Evolutionary conservation across 73 alveolate species (phyloP), one percentile per base, ranked within the genome.

Genomic region (Durusdinium trenchii): DNA sequence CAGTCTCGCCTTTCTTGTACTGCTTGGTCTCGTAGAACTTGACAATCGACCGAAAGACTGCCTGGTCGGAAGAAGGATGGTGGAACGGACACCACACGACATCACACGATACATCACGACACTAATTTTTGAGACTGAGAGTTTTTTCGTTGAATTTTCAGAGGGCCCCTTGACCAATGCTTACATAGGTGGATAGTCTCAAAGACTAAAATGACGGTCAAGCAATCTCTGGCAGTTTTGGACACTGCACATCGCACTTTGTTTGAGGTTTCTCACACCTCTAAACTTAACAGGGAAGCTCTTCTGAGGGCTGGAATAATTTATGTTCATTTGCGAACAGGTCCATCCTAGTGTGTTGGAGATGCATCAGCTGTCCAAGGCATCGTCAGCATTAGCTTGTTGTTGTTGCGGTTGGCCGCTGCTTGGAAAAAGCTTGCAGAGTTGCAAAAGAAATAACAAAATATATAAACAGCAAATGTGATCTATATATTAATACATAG

Each of bases 11-110:
- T 84, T 99, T 91, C 99, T 99, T 99, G 98, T 99, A 99, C 99
- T 87, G 96, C 98, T 99, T 99, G 83, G 98, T 62, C 96, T 99
- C 99, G 61, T 94, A 94, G 45, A 78, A 94, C 83, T 94, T 94
- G 50, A 94, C 99, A 64, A 94, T 94, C 69, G 99, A 94, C 20
- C 99, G 99, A 57, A 94, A 94, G 67, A 57, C 93, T 2, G 99
- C 99, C 93, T 94, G 92, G 60, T 23, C 60, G 62, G 62, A 38
- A 42, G 9, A 3, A 35, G 35, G 54, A 36, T 10, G 36, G 42
- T 76, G 5, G 43, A 64, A 64, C 10, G 40, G 16, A 10, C 10
- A 23, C 14, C 16, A 9, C 35, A 64, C 14, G 7, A 9, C 9
- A 9, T 12, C 64, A 54, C 28, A 54, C 64, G 28, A 54, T 20